Percentiles rank a stretch among this genome's conserved stretches.
phyloP scores from a whole-genome alignment of 768 basidiomycete genomes.

The Suillus subluteus region DNA sequence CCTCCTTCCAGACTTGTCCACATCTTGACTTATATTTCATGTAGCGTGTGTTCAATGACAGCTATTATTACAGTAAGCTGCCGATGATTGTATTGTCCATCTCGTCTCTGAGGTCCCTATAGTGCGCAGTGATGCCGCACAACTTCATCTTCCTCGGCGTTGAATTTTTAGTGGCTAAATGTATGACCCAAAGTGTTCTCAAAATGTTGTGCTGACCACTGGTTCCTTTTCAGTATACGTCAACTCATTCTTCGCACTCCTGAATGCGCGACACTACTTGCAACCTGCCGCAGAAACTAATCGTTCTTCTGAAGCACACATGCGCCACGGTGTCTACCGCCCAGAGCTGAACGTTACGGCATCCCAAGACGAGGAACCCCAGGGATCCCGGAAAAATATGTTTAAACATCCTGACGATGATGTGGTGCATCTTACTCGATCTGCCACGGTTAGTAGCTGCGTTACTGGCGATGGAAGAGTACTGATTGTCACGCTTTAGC shows the following conservation, averaged over 20 bases:
- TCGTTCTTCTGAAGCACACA: not conserved
- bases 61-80: not conserved
- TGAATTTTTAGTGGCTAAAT: not conserved
- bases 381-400: not conserved
- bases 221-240: constrained; percentile 8
- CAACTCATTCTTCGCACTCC: constrained; percentile 8
- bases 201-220: not conserved
- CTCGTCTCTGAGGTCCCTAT: not conserved
- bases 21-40: not conserved
- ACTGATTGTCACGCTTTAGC: not conserved
- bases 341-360: not conserved
- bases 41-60: not conserved
- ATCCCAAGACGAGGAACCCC: not conserved
- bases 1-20: not conserved
- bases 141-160: not conserved
- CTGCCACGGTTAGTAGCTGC: not conserved
- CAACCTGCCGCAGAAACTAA: not conserved
- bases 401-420: not conserved
- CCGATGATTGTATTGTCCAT: not conserved
- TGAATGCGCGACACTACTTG: constrained; percentile 8
- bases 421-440: not conserved
- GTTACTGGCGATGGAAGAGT: not conserved
- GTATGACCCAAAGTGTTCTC: not conserved
- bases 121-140: not conserved
- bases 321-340: not conserved